Evolutionary conservation across 305 asterid species (phyloP).

Genomic region (Nicotiana rustica): DNA sequence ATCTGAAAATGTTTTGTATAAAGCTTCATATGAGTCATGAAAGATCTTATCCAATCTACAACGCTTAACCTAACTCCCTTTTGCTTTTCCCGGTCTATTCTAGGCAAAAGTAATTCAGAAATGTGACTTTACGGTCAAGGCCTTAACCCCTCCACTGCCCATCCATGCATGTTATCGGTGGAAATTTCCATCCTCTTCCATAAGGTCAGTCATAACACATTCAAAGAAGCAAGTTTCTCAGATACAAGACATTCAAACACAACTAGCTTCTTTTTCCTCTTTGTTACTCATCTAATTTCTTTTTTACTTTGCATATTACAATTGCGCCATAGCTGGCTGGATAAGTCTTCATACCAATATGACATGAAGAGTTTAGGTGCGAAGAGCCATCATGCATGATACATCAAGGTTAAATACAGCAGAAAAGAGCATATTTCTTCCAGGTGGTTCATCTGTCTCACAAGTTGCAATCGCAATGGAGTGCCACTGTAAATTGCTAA

Average conservation of each 20-base stretch:
- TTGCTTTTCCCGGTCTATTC: neutral
- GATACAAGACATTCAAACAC: constrained; percentile 1
- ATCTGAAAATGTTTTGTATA: neutral
- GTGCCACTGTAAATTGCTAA: constrained; percentile 20
- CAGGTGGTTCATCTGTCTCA: constrained; percentile 28
- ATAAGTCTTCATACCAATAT: neutral
- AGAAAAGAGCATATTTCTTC: neutral
- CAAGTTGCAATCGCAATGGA: constrained; percentile 18
- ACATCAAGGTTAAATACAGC: neutral
- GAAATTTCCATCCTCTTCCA: neutral
- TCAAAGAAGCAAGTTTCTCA: constrained; percentile 24
- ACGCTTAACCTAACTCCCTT: neutral
- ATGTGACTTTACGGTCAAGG: constrained; percentile 22
- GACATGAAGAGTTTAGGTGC: constrained; percentile 28
- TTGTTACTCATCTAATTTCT: neutral
- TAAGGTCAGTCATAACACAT: constrained; percentile 22
- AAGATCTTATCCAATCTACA: constrained; percentile 21
- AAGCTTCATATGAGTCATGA: constrained; percentile 13
- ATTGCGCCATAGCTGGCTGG: constrained; percentile 1
- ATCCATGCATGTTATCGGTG: neutral
- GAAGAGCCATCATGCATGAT: constrained; percentile 22
- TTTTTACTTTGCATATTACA: neutral
- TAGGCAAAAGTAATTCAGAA: constrained; percentile 22
- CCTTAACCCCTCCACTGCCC: neutral
- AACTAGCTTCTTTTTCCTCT: neutral